Percentiles rank a stretch among this genome's conserved stretches.
phyloP scores from a whole-genome alignment of 2,329 filamentous ascomycete species.

The Dothideomycetes sp. region DNA sequence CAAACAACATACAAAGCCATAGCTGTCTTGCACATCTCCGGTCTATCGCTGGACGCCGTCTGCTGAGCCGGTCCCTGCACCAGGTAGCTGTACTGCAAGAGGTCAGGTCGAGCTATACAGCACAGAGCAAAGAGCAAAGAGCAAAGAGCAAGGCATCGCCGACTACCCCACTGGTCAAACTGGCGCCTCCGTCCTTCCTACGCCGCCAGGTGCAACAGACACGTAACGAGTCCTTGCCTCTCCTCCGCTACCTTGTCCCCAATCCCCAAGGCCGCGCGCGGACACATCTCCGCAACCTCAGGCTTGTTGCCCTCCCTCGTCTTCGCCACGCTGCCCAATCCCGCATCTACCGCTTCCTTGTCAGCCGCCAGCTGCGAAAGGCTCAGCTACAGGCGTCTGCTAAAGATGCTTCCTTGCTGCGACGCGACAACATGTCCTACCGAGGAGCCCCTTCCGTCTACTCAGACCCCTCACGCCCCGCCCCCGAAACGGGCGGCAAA shows the following conservation, averaged over 20 bases:
- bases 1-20: neutral
- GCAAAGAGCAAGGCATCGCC: too few species aligned
- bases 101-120: too few species aligned
- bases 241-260: constrained; percentile 61
- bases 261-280: constrained; percentile 51
- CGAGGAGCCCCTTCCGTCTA: constrained; percentile 10
- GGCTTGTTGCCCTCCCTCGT: constrained; percentile 61
- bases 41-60: too few species aligned
- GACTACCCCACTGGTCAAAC: too few species aligned
- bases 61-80: too few species aligned
- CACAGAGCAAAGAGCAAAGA: too few species aligned
- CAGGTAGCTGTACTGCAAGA: too few species aligned
- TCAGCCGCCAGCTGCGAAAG: constrained; percentile 45
- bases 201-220: neutral
- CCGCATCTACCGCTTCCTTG: constrained; percentile 63
- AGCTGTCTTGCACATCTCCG: neutral
- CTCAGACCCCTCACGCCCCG: constrained; percentile 34
- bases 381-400: constrained; percentile 20
- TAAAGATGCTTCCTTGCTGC: constrained; percentile 22
- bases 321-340: constrained; percentile 63
- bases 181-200: neutral
- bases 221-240: constrained; percentile 6
- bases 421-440: constrained; percentile 21
- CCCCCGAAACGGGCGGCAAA: constrained; percentile 61
- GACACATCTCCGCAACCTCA: constrained; percentile 57